Evolutionary conservation across 805 yeast genomes (phyloP), one percentile per base, ranked within the genome.

Genomic region (Wickerhamiella qilinensis): DNA sequence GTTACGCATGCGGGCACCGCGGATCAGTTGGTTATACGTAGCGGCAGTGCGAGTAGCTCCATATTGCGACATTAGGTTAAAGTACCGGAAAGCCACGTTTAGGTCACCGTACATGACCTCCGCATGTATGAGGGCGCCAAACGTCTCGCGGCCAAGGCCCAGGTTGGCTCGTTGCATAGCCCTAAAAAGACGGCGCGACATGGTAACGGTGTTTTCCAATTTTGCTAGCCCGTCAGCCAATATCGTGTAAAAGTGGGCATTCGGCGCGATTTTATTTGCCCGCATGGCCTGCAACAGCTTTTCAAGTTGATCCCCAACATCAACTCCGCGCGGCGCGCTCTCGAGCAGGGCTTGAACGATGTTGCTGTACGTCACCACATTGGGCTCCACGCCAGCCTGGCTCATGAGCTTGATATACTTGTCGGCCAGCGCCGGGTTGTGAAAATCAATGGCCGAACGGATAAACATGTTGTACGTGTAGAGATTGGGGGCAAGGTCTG

Each of bases 311-410:
- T 58, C 53, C 9, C 55, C 52, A 27, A 63, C 56, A 7, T 73
- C 65, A 2, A 56, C 53, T 8, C 72, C 73, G n/a, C 57, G 58
- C 30, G 56, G 56, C 25, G 64, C 59, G 27, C 57, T 40, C 50
- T 71, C 72, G 57, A 76, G 63, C 45, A 67, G 61, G 38, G 66
- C 55, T 48, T 76, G 75, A 38, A 77, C 63, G 19, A 76, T 57
- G 27, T 69, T 66, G 3, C 85, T 68, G 55, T 71, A 71, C 2
- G 86, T 76, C 15, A 73, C 73, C 34, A 73, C 62, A 51, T 75
- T 81, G 20, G 78, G 77, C 28, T 61, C 49, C 19, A 76, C 54
- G 3, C 58, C 52, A 20, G 58, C 41, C 24, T 52, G 53, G 30
- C 50, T 52, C 71, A 75, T 67, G 41, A 60, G 59, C 25, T 64